Conservation (phyloP, 805 yeast genomes). For the Saccharomycopsis guyanensis region DNA sequence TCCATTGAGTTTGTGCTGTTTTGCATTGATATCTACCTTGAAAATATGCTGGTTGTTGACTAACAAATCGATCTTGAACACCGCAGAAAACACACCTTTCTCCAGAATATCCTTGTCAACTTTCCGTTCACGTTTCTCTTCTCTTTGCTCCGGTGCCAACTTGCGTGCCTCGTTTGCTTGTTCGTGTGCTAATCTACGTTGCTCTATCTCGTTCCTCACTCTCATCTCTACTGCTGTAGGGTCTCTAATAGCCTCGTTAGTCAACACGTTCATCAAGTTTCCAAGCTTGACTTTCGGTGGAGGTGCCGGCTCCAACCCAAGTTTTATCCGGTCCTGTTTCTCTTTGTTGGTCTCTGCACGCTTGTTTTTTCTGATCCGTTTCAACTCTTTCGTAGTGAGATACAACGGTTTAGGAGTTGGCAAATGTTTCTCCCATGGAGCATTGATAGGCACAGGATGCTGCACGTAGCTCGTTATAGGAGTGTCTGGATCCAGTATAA, state of each 20-base stretch:
- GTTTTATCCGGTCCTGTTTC: constrained; percentile 64
- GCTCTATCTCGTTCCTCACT: constrained; percentile 62
- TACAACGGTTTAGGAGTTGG: constrained; percentile 40
- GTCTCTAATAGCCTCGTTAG: constrained; percentile 78
- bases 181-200: constrained; percentile 52
- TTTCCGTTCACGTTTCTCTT: constrained; percentile 40
- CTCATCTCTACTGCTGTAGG: constrained; percentile 79
- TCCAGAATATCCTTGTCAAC: constrained; percentile 38
- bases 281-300: constrained; percentile 80
- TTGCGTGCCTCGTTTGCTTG: constrained; percentile 54
- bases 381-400: constrained; percentile 71
- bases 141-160: constrained; percentile 48
- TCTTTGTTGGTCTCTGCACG: constrained; percentile 59
- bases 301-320: constrained; percentile 84
- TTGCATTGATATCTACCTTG: constrained; percentile 76
- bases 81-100: constrained; percentile 49
- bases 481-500: constrained; percentile 25
- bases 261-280: constrained; percentile 78
- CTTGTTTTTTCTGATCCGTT: constrained; percentile 62
- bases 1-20: constrained; percentile 63
- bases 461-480: constrained; percentile 68
- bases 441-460: constrained; percentile 65
- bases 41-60: constrained; percentile 59
- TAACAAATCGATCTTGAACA: constrained; percentile 48
- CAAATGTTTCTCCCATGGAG: constrained; percentile 47